phyloP scores from a whole-genome alignment of 1,284 basidiomycete species.

The Melampsora americana region DNA sequence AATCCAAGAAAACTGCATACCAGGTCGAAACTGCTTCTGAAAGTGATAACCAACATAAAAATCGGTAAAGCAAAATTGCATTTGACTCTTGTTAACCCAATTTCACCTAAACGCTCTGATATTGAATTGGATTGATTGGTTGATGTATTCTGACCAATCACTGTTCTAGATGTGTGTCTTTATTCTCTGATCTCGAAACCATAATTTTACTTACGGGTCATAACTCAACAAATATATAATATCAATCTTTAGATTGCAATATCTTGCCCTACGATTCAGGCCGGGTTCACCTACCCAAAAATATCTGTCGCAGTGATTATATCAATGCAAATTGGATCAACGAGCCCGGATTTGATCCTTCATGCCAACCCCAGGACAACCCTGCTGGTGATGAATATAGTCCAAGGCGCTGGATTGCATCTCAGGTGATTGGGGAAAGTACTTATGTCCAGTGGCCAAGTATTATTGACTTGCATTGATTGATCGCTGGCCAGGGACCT shows the following conservation, averaged over 20 bases:
- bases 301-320: conserved; percentile 59
- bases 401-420: conserved; percentile 72
- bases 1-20: neutral
- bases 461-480: neutral
- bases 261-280: conserved; percentile 75
- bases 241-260: conserved; percentile 53
- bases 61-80: neutral
- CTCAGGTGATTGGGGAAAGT: conserved; percentile 58
- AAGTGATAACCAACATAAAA: neutral
- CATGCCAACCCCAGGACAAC: neutral
- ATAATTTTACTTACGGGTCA: neutral
- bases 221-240: neutral
- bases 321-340: conserved; percentile 78
- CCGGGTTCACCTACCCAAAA: conserved; percentile 60
- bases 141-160: neutral
- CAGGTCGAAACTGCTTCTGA: neutral
- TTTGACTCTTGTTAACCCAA: neutral
- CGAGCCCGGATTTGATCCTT: conserved; percentile 63
- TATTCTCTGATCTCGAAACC: neutral
- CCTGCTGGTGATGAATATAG: neutral
- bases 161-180: conserved; percentile 9
- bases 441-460: neutral
- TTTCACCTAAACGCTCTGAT: neutral
- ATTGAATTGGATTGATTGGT: neutral
- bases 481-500: conserved; percentile 59